These are phyloP conservation scores for Candida pseudofarinosa DNA, from an alignment of 805 yeast genomes.

Conservation along the genomic window DNA sequence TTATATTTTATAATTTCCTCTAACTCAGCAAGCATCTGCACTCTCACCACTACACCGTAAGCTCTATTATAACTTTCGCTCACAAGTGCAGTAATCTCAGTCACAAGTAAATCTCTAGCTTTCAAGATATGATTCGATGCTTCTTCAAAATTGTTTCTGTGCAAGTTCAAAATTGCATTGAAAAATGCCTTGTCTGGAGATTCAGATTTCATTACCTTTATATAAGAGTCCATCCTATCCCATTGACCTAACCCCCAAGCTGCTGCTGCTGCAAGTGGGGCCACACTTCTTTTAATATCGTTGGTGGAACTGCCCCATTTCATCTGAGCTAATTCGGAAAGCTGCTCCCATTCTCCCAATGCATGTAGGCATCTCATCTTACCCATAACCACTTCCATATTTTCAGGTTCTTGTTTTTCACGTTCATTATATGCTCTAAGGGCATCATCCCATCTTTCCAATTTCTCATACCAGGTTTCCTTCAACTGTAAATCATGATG, in stretches of 20 bases:
- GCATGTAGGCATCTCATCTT: conserved; percentile 98
- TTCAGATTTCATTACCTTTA: conserved; percentile 82
- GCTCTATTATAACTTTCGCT: conserved; percentile 97
- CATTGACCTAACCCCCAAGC: conserved; percentile 98
- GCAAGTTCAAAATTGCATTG: conserved; percentile 83
- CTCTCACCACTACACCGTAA: conserved; percentile 92
- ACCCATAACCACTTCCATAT: conserved; percentile 91
- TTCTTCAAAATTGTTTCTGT: conserved; percentile 77
- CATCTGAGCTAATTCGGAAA: conserved; percentile 77
- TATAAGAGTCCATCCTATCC: conserved; percentile 93
- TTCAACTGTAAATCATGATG: conserved; percentile 87
- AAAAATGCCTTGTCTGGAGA: conserved; percentile 95
- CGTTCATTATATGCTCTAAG: conserved; percentile 82
- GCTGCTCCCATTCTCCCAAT: conserved; percentile 96
- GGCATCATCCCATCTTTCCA: conserved; percentile 98
- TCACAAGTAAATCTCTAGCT: conserved; percentile 86
- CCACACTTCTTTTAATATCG: conserved; percentile 77
- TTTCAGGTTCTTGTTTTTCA: conserved; percentile 57
- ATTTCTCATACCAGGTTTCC: conserved; percentile 96
- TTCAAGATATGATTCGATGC: conserved; percentile 74
- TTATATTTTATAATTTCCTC: conserved; percentile 93
- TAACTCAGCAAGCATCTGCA: conserved; percentile 94
- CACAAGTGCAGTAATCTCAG: conserved; percentile 91
- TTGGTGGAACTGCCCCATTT: conserved; percentile 77
- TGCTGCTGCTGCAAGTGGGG: conserved; percentile 98